A percentile compares a stretch with the other conserved stretches of the same genome.
phyloP scores from a whole-genome alignment of 805 yeast species.

The Zygotorulaspora chibaensis region DNA sequence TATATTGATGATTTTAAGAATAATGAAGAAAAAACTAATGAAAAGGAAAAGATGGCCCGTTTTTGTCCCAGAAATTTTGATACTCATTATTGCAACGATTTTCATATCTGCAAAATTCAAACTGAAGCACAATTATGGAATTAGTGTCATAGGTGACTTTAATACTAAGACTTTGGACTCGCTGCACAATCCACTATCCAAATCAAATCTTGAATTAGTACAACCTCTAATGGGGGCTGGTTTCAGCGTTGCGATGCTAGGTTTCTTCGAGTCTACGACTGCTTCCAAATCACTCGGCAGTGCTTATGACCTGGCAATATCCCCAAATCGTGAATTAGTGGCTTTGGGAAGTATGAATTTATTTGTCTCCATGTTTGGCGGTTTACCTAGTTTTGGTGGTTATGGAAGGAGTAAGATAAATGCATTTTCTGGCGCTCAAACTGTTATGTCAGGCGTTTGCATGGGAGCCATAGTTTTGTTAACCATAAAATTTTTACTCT shows the following conservation, averaged over 20 bases:
- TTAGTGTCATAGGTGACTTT: constrained; percentile 68
- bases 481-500: constrained; percentile 56
- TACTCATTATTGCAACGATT: constrained; percentile 64
- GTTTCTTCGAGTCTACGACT: constrained; percentile 89
- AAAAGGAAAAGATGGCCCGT: constrained; percentile 41
- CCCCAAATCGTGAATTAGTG: constrained; percentile 79
- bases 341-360: constrained; percentile 80
- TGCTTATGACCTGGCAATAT: constrained; percentile 62
- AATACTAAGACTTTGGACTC: constrained; percentile 43
- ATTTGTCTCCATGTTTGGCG: constrained; percentile 53
- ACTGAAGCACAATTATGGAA: constrained; percentile 50
- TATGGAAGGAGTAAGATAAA: constrained; percentile 91
- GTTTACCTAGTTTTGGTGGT: constrained; percentile 92
- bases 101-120: constrained; percentile 43
- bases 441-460: constrained; percentile 77
- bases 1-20: constrained; percentile 41
- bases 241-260: constrained; percentile 75
- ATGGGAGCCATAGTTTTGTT: constrained; percentile 74
- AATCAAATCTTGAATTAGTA: constrained; percentile 43
- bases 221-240: constrained; percentile 61
- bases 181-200: constrained; percentile 57
- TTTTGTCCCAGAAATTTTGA: constrained; percentile 79
- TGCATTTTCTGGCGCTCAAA: constrained; percentile 80
- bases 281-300: constrained; percentile 85
- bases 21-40: constrained; percentile 39